Evolutionary conservation across 2,329 filamentous ascomycete genomes (phyloP).

Genomic region (Sclerotinia minor): DNA sequence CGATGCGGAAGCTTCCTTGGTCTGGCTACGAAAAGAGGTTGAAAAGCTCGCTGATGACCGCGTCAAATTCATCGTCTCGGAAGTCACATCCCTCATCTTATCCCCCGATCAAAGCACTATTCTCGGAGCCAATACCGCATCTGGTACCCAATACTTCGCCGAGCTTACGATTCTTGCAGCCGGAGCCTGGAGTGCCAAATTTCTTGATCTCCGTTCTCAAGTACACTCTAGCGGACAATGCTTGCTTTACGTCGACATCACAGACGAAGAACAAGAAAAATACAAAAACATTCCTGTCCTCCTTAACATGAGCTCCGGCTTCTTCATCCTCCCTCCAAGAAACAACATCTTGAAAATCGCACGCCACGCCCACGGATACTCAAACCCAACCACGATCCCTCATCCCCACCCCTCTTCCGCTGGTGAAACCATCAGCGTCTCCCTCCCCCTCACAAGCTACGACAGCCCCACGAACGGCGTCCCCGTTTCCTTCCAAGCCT

Average conservation of each 20-base stretch:
- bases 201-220: slow-evolving; percentile 76
- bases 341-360: slow-evolving; percentile 58
- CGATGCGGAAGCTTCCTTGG: slow-evolving; percentile 70
- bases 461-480: slow-evolving; percentile 33
- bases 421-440: slow-evolving; percentile 28
- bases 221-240: slow-evolving; percentile 80
- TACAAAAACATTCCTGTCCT: slow-evolving; percentile 69
- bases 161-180: slow-evolving; percentile 79
- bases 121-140: slow-evolving; percentile 59
- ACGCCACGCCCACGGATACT: slow-evolving; percentile 60
- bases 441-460: slow-evolving; percentile 32
- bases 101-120: slow-evolving; percentile 38
- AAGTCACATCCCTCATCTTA: slow-evolving; percentile 36
- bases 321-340: slow-evolving; percentile 73
- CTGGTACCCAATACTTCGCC: slow-evolving; percentile 55
- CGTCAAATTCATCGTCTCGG: slow-evolving; percentile 55
- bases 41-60: slow-evolving; percentile 35
- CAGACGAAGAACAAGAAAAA: slow-evolving; percentile 64
- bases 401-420: slow-evolving; percentile 29
- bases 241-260: slow-evolving; percentile 75
- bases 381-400: slow-evolving; percentile 44
- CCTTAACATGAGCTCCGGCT: slow-evolving; percentile 68
- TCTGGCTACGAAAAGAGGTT: slow-evolving; percentile 51
- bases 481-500: slow-evolving; percentile 32
- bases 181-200: slow-evolving; percentile 79